Evolutionary conservation across 2,329 filamentous ascomycete genomes (phyloP).

Genomic region (Talaromyces marneffei): DNA sequence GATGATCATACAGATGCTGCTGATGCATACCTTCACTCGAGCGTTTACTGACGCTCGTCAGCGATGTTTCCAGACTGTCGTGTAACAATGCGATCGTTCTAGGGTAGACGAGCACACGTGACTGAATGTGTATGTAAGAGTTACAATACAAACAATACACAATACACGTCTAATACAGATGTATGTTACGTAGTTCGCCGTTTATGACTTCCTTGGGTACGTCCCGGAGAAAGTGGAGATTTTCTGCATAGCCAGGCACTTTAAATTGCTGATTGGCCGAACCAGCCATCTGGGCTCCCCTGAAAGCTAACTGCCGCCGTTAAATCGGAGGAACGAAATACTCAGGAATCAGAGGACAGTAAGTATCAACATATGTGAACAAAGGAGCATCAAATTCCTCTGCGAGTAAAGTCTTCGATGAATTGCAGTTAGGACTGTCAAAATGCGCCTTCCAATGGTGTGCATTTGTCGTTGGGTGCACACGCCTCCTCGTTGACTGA

Average conservation of each 20-base stretch:
- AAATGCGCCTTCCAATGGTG: neutral
- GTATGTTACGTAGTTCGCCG: neutral
- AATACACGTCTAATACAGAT: neutral
- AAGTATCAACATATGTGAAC: neutral
- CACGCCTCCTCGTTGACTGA: neutral
- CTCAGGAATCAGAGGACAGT: neutral
- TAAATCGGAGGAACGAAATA: neutral
- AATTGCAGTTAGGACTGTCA: neutral
- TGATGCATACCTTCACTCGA: neutral
- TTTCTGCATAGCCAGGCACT: constrained; percentile 10
- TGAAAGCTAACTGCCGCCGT: neutral
- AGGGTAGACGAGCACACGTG: neutral
- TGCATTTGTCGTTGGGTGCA: neutral
- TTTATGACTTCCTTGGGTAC: neutral
- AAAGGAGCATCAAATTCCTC: neutral
- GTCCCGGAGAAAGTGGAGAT: neutral
- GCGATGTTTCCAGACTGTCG: neutral
- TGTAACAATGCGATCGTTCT: neutral
- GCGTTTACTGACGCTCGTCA: neutral
- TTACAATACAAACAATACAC: neutral
- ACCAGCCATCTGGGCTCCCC: neutral
- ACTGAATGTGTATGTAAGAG: neutral
- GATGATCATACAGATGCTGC: neutral
- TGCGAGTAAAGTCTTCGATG: neutral
- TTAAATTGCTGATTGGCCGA: neutral